Percentiles rank a stretch among this genome's conserved stretches.
phyloP scores from a whole-genome alignment of 805 yeast species.

The Starmerella etchellsii region DNA sequence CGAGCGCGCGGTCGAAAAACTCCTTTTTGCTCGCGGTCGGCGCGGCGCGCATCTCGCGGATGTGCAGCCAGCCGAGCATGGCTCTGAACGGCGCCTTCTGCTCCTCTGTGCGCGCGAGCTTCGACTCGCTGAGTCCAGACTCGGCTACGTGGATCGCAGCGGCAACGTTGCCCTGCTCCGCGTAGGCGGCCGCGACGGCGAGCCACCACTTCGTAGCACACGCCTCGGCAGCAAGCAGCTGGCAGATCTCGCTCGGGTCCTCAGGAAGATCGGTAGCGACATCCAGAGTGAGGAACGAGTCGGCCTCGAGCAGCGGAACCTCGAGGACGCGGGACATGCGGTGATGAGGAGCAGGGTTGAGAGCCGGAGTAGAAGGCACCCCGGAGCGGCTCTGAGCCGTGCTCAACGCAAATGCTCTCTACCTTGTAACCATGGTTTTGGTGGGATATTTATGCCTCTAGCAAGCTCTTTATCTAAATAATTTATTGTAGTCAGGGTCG shows the following conservation, averaged over 20 bases:
- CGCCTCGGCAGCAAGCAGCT: constrained; percentile 66
- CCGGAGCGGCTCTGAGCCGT: too few relatives aligned
- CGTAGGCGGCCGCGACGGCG: constrained; percentile 70
- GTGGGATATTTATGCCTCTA: too few relatives aligned
- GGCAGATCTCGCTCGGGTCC: constrained; percentile 72
- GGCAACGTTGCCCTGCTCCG: constrained; percentile 41
- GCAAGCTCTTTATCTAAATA: too few relatives aligned
- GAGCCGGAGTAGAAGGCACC: too few relatives aligned
- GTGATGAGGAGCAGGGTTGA: too few relatives aligned
- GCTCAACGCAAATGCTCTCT: too few relatives aligned
- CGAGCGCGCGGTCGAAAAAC: constrained; percentile 33
- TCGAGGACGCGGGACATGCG: constrained; percentile 34
- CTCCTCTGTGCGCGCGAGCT: constrained; percentile 22
- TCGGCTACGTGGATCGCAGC: constrained; percentile 55
- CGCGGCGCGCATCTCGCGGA: constrained; percentile 26
- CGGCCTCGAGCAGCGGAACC: constrained; percentile 64
- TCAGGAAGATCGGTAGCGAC: constrained; percentile 73
- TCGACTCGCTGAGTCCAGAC: constrained; percentile 38
- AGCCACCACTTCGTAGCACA: constrained; percentile 73
- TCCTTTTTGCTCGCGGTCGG: constrained; percentile 16
- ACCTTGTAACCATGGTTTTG: too few relatives aligned
- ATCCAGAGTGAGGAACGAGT: constrained; percentile 78
- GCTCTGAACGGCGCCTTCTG: constrained; percentile 45
- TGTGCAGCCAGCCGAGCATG: constrained; percentile 58
- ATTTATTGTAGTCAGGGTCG: too few relatives aligned